Percentiles rank a stretch among this genome's conserved stretches.
phyloP scores from a whole-genome alignment of 306 rosid genomes.

The Cucurbita pepo region DNA sequence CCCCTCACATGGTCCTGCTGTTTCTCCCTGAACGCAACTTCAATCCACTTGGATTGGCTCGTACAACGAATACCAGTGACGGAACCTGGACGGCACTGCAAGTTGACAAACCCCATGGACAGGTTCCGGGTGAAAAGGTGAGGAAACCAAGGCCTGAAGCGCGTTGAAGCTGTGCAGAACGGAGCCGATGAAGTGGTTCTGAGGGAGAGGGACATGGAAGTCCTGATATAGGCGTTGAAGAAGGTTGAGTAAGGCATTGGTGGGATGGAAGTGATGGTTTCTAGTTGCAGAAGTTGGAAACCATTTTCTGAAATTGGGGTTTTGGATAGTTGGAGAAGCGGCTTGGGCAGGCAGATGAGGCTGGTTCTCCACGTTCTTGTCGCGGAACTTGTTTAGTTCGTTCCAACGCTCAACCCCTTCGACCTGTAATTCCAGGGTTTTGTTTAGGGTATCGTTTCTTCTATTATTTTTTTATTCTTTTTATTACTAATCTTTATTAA shows the following conservation, averaged over 20 bases:
- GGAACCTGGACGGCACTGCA: constrained; percentile 3
- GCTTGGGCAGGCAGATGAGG: not conserved
- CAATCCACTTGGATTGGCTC: constrained; percentile 9
- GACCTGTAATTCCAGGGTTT: not conserved
- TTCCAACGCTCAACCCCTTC: not conserved
- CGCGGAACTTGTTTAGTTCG: not conserved
- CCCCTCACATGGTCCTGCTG: not conserved
- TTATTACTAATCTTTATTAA: too few species aligned
- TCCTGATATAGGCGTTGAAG: constrained; percentile 24
- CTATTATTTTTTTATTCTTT: too few species aligned
- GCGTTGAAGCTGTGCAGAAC: not conserved
- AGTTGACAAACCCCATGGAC: not conserved
- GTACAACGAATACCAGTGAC: constrained; percentile 15
- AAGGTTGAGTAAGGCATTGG: constrained; percentile 36
- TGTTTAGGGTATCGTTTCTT: not conserved
- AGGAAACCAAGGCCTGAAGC: constrained; percentile 8
- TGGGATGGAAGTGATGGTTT: not conserved
- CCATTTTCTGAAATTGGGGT: constrained; percentile 13
- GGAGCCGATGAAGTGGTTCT: constrained; percentile 1
- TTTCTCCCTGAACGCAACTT: constrained; percentile 16
- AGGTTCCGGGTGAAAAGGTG: constrained; percentile 4
- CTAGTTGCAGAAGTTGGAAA: constrained; percentile 9
- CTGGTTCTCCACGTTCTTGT: not conserved
- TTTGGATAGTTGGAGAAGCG: not conserved
- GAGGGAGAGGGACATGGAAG: constrained; percentile 26